Evolutionary conservation across 352 stramenopile genomes (phyloP).

Genomic region (Globisporangium takayamanum): DNA sequence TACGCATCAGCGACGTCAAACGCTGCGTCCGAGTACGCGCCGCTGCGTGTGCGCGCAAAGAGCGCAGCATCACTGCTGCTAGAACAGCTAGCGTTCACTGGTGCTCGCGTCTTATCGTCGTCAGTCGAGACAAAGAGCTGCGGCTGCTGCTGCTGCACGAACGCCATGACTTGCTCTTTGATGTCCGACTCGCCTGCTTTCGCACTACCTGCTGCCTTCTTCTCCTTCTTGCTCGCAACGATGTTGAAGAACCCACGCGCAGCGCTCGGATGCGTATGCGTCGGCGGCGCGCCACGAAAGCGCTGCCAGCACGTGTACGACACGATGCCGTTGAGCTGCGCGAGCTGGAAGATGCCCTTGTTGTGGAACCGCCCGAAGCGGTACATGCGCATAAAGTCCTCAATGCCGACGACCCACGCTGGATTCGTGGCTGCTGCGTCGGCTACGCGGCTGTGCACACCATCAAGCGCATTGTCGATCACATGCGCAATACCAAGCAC

Average conservation of each 20-base stretch:
- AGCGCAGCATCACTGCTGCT: constrained; percentile 1
- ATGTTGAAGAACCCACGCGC: constrained; percentile 60
- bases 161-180: constrained; percentile 72
- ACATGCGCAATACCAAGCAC: constrained; percentile 53
- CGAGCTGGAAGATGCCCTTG: constrained; percentile 80
- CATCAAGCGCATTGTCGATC: constrained; percentile 37
- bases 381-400: constrained; percentile 85
- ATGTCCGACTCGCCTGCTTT: constrained; percentile 22
- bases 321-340: constrained; percentile 82
- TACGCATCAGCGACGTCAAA: constrained; percentile 81
- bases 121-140: constrained; percentile 15
- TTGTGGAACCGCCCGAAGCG: constrained; percentile 69
- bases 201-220: constrained; percentile 2
- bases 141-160: constrained; percentile 45
- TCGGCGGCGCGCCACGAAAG: constrained; percentile 32
- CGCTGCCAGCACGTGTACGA: constrained; percentile 70
- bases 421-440: constrained; percentile 3
- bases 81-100: too few species aligned
- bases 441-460: constrained; percentile 20
- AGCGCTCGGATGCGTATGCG: constrained; percentile 70
- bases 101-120: background rate
- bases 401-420: constrained; percentile 68
- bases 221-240: constrained; percentile 21
- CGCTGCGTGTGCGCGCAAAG: constrained; percentile 23
- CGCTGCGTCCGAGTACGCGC: constrained; percentile 37